A percentile compares a stretch with the other conserved stretches of the same genome.
Evolutionary conservation across 768 basidiomycete species (phyloP).

Genomic region (Phylloporus arenicola): DNA sequence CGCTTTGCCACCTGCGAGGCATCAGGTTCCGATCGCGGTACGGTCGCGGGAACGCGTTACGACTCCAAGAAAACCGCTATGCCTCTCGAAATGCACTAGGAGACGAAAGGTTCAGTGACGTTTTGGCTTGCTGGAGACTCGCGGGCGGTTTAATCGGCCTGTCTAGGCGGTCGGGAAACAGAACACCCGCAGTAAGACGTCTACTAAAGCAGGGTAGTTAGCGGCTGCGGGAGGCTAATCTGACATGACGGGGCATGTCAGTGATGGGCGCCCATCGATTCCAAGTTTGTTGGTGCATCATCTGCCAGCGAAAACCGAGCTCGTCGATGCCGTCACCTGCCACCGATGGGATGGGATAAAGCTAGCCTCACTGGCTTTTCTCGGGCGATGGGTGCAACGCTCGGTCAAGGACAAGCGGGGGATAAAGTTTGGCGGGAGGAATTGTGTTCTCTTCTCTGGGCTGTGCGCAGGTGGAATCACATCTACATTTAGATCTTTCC

Average conservation of each 20-base stretch:
- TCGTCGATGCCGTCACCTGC: constrained; percentile 14
- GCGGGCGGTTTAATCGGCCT: neutral
- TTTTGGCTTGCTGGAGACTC: neutral
- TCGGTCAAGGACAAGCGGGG: constrained; percentile 7
- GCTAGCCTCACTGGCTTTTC: constrained; percentile 14
- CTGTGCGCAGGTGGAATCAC: constrained; percentile 26
- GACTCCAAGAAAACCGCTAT: constrained; percentile 8
- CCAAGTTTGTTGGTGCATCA: constrained; percentile 20
- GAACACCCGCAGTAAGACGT: constrained; percentile 8
- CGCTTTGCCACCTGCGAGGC: constrained; percentile 12
- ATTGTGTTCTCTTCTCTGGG: constrained; percentile 14
- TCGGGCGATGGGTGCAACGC: constrained; percentile 8
- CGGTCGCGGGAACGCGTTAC: constrained; percentile 22
- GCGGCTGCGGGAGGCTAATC: constrained; percentile 20
- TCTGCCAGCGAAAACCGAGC: constrained; percentile 16
- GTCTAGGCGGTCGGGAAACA: constrained; percentile 2
- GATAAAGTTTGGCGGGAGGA: constrained; percentile 8
- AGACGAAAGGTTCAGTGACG: too few relatives aligned
- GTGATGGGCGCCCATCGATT: constrained; percentile 12
- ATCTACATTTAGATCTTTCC: constrained; percentile 33
- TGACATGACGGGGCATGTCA: constrained; percentile 13
- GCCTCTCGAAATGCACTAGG: neutral
- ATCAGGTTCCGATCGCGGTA: constrained; percentile 20
- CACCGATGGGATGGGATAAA: constrained; percentile 14
- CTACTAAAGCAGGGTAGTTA: constrained; percentile 9